These are phyloP conservation scores for Pistacia atlantica DNA, from an alignment of 345 rosid species.

Conservation along the genomic window DNA sequence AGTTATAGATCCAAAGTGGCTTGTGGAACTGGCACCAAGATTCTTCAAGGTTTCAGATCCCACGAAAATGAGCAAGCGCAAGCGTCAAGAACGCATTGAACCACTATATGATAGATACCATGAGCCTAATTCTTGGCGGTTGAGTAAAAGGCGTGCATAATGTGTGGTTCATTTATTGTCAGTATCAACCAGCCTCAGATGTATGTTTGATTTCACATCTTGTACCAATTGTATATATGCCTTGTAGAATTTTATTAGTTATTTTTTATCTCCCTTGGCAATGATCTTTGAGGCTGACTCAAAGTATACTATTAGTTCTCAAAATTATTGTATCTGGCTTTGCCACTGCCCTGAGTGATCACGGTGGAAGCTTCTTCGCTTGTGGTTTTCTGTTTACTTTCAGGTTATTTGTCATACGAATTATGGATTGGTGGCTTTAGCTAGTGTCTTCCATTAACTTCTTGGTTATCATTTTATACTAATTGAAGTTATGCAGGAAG, in stretches of 20 bases:
- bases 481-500: not conserved
- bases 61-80: constrained; percentile 87
- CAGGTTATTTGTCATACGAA: no score
- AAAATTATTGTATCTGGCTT: not conserved
- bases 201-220: not conserved
- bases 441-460: not conserved
- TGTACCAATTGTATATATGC: constrained; percentile 13
- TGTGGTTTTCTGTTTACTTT: no score
- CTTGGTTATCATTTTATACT: not conserved
- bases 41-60: constrained; percentile 90
- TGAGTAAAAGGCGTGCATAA: constrained; percentile 83
- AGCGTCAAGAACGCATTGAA: constrained; percentile 83
- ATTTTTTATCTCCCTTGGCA: not conserved
- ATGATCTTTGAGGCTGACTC: not conserved
- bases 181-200: not conserved
- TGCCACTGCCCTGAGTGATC: not conserved
- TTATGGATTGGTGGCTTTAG: not conserved
- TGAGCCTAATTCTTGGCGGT: constrained; percentile 91
- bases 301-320: not conserved
- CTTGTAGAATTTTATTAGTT: not conserved
- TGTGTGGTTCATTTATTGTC: constrained; percentile 7
- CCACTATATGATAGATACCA: constrained; percentile 89
- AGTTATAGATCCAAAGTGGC: constrained; percentile 89
- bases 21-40: constrained; percentile 84
- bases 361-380: not conserved